A percentile compares a stretch with the other conserved stretches of the same genome.
These are phyloP conservation scores for Trichoderma arundinaceum DNA, from an alignment of 2,329 filamentous ascomycete genomes.

Conservation along the genomic window DNA sequence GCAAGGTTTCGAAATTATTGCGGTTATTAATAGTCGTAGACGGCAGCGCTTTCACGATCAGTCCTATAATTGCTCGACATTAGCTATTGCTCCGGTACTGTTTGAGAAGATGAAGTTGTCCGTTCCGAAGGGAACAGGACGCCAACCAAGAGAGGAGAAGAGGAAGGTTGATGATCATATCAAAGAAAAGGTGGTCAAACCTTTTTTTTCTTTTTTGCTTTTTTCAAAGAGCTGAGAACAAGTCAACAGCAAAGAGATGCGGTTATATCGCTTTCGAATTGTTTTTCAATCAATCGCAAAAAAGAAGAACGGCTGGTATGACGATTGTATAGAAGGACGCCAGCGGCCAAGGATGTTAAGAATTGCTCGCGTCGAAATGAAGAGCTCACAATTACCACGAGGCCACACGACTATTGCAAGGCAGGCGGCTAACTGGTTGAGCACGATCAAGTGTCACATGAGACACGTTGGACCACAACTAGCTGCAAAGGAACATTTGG, in stretches of 20 bases:
- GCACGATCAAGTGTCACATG: constrained; percentile 42
- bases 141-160: background rate
- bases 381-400: constrained; percentile 56
- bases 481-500: constrained; percentile 43
- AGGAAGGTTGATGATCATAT: background rate
- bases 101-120: background rate
- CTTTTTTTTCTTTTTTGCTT: background rate
- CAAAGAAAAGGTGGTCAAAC: constrained; percentile 9
- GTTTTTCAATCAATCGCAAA: constrained; percentile 10
- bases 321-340: constrained; percentile 57
- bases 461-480: constrained; percentile 43
- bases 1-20: background rate
- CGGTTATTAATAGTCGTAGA: background rate
- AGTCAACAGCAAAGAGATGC: constrained; percentile 16
- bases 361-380: constrained; percentile 48
- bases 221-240: constrained; percentile 1
- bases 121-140: background rate
- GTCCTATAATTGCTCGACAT: constrained; percentile 6
- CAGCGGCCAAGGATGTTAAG: constrained; percentile 58
- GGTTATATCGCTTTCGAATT: constrained; percentile 15
- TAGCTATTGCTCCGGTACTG: constrained; percentile 2
- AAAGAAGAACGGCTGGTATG: constrained; percentile 23
- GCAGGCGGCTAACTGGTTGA: constrained; percentile 34
- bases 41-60: background rate
- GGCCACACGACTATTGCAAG: constrained; percentile 40